Percentiles rank a stretch among this genome's conserved stretches.
Conservation (phyloP, 2,329 filamentous ascomycete genomes). For the Elsinoe ampelina region DNA sequence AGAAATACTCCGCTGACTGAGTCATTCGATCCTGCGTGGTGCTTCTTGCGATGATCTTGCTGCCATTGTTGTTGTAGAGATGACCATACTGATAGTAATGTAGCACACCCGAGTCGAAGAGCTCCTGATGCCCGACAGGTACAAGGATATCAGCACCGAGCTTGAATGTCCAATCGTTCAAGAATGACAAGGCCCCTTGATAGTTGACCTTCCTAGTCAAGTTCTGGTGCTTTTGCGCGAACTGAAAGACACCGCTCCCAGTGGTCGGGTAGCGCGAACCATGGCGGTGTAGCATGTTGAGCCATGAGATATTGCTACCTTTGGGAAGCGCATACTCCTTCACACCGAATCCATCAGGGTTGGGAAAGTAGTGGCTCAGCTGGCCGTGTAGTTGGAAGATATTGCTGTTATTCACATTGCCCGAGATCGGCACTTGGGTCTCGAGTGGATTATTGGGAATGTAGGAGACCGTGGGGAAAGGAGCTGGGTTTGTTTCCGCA, state of each 20-base stretch:
- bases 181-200: conserved; percentile 52
- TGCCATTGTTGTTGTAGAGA: conserved; percentile 58
- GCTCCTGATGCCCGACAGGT: conserved; percentile 61
- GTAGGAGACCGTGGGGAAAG: conserved; percentile 52
- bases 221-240: conserved; percentile 51
- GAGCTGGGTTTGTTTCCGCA: conserved; percentile 59
- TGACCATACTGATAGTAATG: conserved; percentile 65
- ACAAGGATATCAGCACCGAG: conserved; percentile 64
- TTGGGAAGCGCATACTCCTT: conserved; percentile 59
- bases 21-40: conserved; percentile 72
- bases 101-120: conserved; percentile 60
- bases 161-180: conserved; percentile 59
- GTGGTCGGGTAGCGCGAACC: conserved; percentile 64
- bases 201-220: conserved; percentile 47
- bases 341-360: conserved; percentile 61
- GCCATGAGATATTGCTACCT: conserved; percentile 58
- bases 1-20: conserved; percentile 66
- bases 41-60: conserved; percentile 63
- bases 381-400: conserved; percentile 65
- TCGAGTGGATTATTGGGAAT: conserved; percentile 62
- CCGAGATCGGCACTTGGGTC: conserved; percentile 58
- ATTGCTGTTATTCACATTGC: conserved; percentile 48
- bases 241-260: conserved; percentile 44
- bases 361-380: conserved; percentile 60
- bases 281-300: conserved; percentile 65